Percentiles rank a stretch among this genome's conserved stretches.
phyloP scores from a whole-genome alignment of 2,329 filamentous ascomycete genomes.

The Fusarium albidum region DNA sequence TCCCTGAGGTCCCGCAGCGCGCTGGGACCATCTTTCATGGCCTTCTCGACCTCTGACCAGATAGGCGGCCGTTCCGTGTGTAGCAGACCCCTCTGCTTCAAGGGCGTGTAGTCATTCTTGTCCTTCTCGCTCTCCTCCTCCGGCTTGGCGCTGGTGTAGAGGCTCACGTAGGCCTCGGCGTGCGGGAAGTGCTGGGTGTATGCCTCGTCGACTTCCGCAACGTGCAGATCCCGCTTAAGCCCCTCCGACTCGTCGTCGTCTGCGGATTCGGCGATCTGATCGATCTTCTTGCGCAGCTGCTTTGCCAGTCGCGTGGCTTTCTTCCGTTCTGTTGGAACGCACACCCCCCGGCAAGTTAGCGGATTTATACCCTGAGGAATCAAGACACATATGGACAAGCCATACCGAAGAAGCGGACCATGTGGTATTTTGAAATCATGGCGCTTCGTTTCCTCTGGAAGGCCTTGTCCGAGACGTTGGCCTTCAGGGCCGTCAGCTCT shows the following conservation, averaged over 20 bases:
- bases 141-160: conserved; percentile 56
- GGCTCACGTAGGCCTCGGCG: conserved; percentile 72
- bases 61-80: conserved; percentile 64
- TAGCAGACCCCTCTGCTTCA: conserved; percentile 54
- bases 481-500: conserved; percentile 72
- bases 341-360: conserved; percentile 20
- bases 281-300: conserved; percentile 67
- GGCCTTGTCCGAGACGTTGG: conserved; percentile 67
- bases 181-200: conserved; percentile 79
- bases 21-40: conserved; percentile 63
- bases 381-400: neutral
- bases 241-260: conserved; percentile 62
- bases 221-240: conserved; percentile 67
- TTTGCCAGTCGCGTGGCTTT: conserved; percentile 75
- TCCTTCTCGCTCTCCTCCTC: conserved; percentile 48
- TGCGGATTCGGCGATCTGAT: conserved; percentile 57
- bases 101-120: conserved; percentile 42
- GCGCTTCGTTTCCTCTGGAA: conserved; percentile 69
- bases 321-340: conserved; percentile 65
- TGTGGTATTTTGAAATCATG: conserved; percentile 83
- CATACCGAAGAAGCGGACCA: conserved; percentile 84
- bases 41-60: conserved; percentile 73
- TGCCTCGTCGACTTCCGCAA: conserved; percentile 76
- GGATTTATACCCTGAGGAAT: neutral
- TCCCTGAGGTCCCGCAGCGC: conserved; percentile 65